A percentile compares a stretch with the other conserved stretches of the same genome.
Evolutionary conservation across 2,329 filamentous ascomycete genomes (phyloP).

Genomic region (Periconia sp.): DNA sequence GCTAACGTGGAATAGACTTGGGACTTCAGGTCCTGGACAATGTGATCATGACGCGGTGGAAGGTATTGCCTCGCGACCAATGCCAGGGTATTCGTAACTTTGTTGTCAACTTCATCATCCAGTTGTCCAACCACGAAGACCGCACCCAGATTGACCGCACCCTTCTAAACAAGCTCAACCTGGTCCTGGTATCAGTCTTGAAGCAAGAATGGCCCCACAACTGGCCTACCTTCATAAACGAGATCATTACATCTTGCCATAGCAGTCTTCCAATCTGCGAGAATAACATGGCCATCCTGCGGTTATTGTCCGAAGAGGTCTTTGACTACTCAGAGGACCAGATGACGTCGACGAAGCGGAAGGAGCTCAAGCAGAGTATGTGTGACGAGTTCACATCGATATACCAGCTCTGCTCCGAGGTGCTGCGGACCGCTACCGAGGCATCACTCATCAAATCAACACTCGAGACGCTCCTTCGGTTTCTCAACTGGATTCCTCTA

Average conservation of each 20-base stretch:
- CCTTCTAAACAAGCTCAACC: slow-evolving; percentile 95
- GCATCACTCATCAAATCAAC: slow-evolving; percentile 93
- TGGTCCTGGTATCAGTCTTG: slow-evolving; percentile 94
- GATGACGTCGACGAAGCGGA: slow-evolving; percentile 98
- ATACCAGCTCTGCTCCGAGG: slow-evolving; percentile 96
- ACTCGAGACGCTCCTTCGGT: slow-evolving; percentile 90
- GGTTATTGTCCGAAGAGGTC: slow-evolving; percentile 94
- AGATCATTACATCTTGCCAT: slow-evolving; percentile 96
- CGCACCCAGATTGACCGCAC: slow-evolving; percentile 83
- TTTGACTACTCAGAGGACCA: slow-evolving; percentile 99
- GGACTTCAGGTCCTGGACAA: slow-evolving; percentile 96
- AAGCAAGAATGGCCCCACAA: slow-evolving; percentile 99
- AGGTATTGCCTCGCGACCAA: slow-evolving; percentile 93
- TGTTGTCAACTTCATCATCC: slow-evolving; percentile 97
- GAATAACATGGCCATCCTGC: slow-evolving; percentile 99
- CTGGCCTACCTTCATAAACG: slow-evolving; percentile 99
- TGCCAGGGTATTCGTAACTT: slow-evolving; percentile 99
- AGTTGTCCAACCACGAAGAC: slow-evolving; percentile 89
- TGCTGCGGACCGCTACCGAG: slow-evolving; percentile 87
- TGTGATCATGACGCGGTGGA: slow-evolving; percentile 99
- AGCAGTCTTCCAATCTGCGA: slow-evolving; percentile 97
- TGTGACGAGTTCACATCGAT: slow-evolving; percentile 98
- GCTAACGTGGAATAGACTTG: slow-evolving; percentile 68
- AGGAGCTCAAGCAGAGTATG: slow-evolving; percentile 98
- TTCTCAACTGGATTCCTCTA: slow-evolving; percentile 98